A percentile compares a stretch with the other conserved stretches of the same genome.
Conservation (phyloP, 2,329 filamentous ascomycete genomes). For the Fusarium aywerte region DNA sequence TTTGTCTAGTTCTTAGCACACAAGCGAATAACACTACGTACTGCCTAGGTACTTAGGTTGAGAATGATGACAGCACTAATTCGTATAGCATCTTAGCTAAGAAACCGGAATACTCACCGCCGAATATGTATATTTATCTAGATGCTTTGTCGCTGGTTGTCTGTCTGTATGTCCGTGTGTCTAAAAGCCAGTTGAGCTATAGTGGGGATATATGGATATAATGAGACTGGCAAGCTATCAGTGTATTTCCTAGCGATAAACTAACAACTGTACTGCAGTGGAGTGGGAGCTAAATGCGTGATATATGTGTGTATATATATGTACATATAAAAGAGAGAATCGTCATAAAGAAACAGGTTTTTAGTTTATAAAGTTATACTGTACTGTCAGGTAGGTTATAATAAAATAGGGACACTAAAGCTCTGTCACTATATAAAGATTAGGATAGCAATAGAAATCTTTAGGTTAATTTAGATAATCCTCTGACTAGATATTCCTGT, state of each 20-base stretch:
- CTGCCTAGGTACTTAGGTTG: background rate
- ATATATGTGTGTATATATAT: background rate
- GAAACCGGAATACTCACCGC: conserved; percentile 3
- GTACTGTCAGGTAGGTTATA: too few relatives aligned
- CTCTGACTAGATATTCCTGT: too few relatives aligned
- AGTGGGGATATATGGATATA: conserved; percentile 10
- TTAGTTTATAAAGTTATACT: background rate
- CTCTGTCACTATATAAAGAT: too few relatives aligned
- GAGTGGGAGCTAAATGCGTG: background rate
- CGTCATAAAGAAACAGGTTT: too few relatives aligned
- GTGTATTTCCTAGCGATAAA: background rate
- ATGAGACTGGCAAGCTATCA: background rate
- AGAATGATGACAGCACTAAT: background rate
- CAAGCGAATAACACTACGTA: background rate
- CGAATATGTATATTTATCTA: background rate
- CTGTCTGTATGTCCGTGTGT: too few relatives aligned
- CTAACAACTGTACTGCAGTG: background rate
- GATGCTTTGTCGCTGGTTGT: background rate
- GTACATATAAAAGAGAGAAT: too few relatives aligned
- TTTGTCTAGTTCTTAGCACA: background rate
- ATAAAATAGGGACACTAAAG: too few relatives aligned
- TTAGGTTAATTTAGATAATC: too few relatives aligned
- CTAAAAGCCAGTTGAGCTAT: conserved; percentile 8
- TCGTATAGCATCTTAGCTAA: background rate
- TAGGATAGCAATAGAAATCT: too few relatives aligned